Percentiles rank a stretch among this genome's conserved stretches.
phyloP scores from a whole-genome alignment of 169 alveolate species.

The Sarcocystis neurona region DNA sequence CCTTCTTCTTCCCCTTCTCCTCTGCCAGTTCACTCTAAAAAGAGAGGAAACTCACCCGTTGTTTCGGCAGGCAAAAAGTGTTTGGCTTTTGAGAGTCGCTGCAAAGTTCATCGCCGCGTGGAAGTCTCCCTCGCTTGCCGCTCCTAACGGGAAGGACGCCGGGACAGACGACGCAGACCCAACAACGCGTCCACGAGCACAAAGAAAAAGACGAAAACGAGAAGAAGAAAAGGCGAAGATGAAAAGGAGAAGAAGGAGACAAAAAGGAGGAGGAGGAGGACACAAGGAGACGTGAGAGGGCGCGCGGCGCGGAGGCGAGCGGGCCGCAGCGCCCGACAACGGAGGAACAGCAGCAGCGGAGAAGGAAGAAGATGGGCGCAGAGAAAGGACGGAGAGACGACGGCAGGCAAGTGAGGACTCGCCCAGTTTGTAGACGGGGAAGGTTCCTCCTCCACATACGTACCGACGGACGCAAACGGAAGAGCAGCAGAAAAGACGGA shows the following conservation, averaged over 20 bases:
- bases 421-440: no score
- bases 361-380: no score
- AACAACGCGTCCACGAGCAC: not conserved
- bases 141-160: constrained; percentile 71
- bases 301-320: not conserved
- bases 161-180: not conserved
- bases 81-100: constrained; percentile 88
- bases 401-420: no score
- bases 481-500: not conserved
- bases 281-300: not conserved
- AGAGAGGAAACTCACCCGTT: constrained; percentile 68
- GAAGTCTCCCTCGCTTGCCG: constrained; percentile 97
- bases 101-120: constrained; percentile 96
- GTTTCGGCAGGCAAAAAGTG: constrained; percentile 93
- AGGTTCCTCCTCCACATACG: no score
- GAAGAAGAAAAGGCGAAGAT: not conserved
- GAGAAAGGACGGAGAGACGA: no score
- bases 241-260: not conserved
- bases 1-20: not conserved
- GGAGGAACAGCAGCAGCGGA: no score
- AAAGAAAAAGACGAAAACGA: not conserved
- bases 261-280: not conserved
- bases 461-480: no score
- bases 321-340: no score
- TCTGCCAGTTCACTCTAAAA: not conserved